phyloP scores from a whole-genome alignment of 2,329 filamentous ascomycete species.

The Parafenestella ontariensis region DNA sequence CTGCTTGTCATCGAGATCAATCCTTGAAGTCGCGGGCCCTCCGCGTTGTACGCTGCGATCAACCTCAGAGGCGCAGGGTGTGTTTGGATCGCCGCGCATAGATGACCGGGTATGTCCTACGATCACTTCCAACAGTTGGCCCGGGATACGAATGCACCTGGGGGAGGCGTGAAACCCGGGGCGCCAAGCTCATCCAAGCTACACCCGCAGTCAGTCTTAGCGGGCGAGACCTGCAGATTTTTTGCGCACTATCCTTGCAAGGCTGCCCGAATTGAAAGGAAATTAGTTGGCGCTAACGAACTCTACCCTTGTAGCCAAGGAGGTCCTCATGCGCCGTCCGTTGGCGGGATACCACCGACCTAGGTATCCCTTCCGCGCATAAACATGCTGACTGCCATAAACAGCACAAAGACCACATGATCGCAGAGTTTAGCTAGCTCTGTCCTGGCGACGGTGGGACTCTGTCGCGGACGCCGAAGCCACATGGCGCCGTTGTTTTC shows the following conservation, averaged over 20 bases:
- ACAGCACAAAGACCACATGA: slow-evolving; percentile 24
- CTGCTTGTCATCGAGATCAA: slow-evolving; percentile 9
- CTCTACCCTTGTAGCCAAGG: slow-evolving; percentile 20
- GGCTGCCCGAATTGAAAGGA: slow-evolving; percentile 31
- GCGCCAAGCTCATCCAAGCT: slow-evolving; percentile 41
- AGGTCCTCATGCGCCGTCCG: slow-evolving; percentile 2
- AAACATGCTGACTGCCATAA: slow-evolving; percentile 26
- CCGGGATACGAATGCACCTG: slow-evolving; percentile 31
- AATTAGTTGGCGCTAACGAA: slow-evolving; percentile 27
- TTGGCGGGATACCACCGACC: slow-evolving; percentile 11
- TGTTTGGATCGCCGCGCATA: slow-evolving; percentile 13
- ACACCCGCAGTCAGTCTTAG: slow-evolving; percentile 11
- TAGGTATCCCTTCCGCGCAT: slow-evolving; percentile 20
- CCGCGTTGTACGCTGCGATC: slow-evolving; percentile 7
- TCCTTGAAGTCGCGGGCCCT: background rate
- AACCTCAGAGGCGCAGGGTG: slow-evolving; percentile 4
- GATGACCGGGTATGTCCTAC: slow-evolving; percentile 22
- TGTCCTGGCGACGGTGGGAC: slow-evolving; percentile 14
- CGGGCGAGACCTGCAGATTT: slow-evolving; percentile 30
- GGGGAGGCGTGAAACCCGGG: slow-evolving; percentile 38
- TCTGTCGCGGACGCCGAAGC: slow-evolving; percentile 16
- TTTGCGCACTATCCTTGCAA: slow-evolving; percentile 26
- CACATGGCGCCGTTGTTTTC: slow-evolving; percentile 13
- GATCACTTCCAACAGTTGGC: slow-evolving; percentile 39
- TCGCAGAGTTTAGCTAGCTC: slow-evolving; percentile 14